Evolutionary conservation across 2,329 filamentous ascomycete genomes (phyloP).

Genomic region (Colletotrichum euphorbiae): DNA sequence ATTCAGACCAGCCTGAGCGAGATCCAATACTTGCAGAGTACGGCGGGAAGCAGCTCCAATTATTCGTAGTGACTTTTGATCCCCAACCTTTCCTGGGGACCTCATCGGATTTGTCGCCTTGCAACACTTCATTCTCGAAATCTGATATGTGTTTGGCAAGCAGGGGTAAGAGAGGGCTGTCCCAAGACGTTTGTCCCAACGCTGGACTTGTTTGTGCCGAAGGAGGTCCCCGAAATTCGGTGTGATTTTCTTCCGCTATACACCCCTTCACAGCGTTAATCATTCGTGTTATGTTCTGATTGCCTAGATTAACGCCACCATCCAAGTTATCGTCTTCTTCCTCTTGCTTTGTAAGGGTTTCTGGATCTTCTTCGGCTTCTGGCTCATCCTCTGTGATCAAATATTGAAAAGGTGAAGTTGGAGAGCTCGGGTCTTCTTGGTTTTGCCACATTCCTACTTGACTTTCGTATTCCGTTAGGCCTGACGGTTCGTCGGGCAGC

Average conservation of each 20-base stretch:
- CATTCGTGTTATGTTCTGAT: not conserved
- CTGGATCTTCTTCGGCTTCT: not conserved
- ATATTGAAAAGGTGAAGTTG: not conserved
- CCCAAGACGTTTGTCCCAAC: not conserved
- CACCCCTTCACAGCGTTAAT: no score
- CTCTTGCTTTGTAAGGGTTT: not conserved
- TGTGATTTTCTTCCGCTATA: no score
- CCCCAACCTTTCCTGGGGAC: not conserved
- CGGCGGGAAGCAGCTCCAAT: no score
- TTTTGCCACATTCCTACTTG: no score
- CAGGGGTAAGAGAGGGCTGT: not conserved
- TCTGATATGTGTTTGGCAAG: slow-evolving; percentile 17
- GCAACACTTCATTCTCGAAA: not conserved
- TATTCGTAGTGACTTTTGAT: not conserved
- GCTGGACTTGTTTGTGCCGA: no score
- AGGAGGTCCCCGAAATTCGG: no score
- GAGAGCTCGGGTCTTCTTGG: not conserved
- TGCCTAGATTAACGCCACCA: not conserved
- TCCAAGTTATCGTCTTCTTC: not conserved
- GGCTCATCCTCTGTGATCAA: not conserved
- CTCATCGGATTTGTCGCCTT: not conserved
- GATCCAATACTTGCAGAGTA: no score
- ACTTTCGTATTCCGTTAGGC: no score
- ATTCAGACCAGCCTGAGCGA: not conserved
- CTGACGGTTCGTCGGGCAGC: no score